These are phyloP conservation scores for Papiliotrema nemorosa DNA, from an alignment of 1,284 basidiomycete genomes.

Conservation along the genomic window DNA sequence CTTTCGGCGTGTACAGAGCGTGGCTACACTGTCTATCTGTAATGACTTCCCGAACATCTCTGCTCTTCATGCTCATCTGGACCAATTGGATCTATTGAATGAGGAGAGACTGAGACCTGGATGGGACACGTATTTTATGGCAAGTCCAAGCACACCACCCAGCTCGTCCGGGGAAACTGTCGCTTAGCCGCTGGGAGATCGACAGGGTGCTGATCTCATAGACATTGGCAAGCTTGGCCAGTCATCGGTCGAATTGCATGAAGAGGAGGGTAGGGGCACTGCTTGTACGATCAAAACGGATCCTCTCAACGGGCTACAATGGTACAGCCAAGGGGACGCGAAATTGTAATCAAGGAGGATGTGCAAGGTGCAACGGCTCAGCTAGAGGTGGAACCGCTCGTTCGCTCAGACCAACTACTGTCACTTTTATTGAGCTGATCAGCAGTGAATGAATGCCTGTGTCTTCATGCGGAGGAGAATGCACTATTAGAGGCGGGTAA, in stretches of 20 bases:
- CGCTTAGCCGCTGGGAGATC: not conserved
- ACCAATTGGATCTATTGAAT: constrained; percentile 65
- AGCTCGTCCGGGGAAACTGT: not conserved
- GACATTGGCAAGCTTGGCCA: constrained; percentile 84
- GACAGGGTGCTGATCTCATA: constrained; percentile 31
- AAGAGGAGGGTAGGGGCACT: constrained; percentile 94
- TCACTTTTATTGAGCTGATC: not conserved
- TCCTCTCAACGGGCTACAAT: constrained; percentile 97
- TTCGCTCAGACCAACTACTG: constrained; percentile 22
- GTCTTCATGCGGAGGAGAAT: constrained; percentile 98
- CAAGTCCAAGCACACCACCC: no score
- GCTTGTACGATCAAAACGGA: constrained; percentile 73
- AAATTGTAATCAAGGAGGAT: constrained; percentile 87
- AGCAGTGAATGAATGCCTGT: constrained; percentile 74
- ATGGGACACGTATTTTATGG: constrained; percentile 98
- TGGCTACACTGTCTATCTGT: constrained; percentile 60
- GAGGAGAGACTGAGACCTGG: constrained; percentile 72
- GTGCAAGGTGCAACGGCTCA: constrained; percentile 69
- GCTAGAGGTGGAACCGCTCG: constrained; percentile 55
- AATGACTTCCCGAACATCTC: constrained; percentile 64
- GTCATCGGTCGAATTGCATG: constrained; percentile 90
- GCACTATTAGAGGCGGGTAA: constrained; percentile 88
- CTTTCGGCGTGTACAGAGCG: constrained; percentile 38
- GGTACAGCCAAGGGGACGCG: constrained; percentile 85
- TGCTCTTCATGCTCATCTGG: constrained; percentile 63